Evolutionary conservation across 2,329 filamentous ascomycete genomes (phyloP), one percentile per base, ranked within the genome.

Genomic region (Fusarium chaquense): DNA sequence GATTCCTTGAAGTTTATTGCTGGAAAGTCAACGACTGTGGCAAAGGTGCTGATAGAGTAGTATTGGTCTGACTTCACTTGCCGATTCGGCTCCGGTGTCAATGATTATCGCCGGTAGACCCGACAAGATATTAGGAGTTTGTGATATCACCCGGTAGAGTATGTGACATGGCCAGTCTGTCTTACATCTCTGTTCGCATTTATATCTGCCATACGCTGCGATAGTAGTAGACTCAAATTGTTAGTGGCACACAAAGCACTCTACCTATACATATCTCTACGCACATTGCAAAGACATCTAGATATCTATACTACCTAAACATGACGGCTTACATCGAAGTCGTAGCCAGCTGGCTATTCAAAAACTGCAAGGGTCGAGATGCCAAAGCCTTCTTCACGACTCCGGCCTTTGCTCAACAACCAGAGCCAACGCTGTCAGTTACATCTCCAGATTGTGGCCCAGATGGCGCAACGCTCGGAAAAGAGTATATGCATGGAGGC

Each of bases 391-490:
- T 83, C 72, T 77, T 73, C 69, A 79, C 73, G 12, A 63, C 60
- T 20, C 75, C 80, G 3, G 80, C 80, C 16, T 82, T 83, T 60
- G 69, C 74, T 16, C 61, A 68, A 9, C 69, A 75, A 52, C 70
- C 74, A 3, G 75, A 79, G 35, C 80, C 78, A 15, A 82, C 79
- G n/a, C 76, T 83, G 49, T 56, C 65, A 35, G 67, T 84, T 36
- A 78, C 74, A 10, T 82, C 81, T 18, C 80, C 80, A 16, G 81
- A 82, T 53, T 79, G 80, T 68, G 82, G 82, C 11, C 67, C 71
- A n/a, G 77, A 76, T 18, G 77, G 77, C 30, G 76, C 79, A 32
- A 75, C 73, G 6, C 70, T 85, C 33, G 63, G 65, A 10, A 71
- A 73, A 32, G 79, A 80, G 40, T 81, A 83, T 70, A 82, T 81